Percentiles rank a stretch among this genome's conserved stretches.
phyloP scores from a whole-genome alignment of 169 alveolate genomes.

The Blepharisma undulans region DNA sequence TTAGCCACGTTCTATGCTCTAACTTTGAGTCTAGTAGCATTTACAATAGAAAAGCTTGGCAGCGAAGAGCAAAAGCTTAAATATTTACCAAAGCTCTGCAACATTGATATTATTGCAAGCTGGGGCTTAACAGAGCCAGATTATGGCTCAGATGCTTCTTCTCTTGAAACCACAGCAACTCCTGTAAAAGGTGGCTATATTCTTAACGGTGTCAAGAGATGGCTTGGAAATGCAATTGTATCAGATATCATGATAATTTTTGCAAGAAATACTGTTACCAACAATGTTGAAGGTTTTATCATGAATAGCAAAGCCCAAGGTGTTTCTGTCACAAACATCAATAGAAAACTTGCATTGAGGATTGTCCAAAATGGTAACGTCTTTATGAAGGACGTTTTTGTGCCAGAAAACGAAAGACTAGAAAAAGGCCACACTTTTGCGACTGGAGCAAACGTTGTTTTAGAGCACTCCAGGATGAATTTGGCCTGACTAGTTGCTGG shows the following conservation, averaged over 20 bases:
- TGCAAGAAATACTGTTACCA: conserved; percentile 74
- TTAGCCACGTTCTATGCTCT: conserved; percentile 52
- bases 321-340: conserved; percentile 54
- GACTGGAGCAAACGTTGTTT: conserved; percentile 67
- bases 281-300: conserved; percentile 58
- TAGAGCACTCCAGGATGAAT: conserved; percentile 72
- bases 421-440: conserved; percentile 61
- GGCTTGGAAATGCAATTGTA: conserved; percentile 85
- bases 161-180: conserved; percentile 66
- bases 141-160: conserved; percentile 84
- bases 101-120: conserved; percentile 46
- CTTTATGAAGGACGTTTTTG: conserved; percentile 70
- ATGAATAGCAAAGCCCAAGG: conserved; percentile 69
- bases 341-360: conserved; percentile 79
- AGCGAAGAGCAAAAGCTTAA: conserved; percentile 43
- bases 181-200: conserved; percentile 77
- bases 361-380: conserved; percentile 81
- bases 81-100: neutral
- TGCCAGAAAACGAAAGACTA: conserved; percentile 73
- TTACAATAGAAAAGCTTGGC: conserved; percentile 51
- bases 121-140: conserved; percentile 86
- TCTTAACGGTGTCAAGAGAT: conserved; percentile 82
- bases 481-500: conserved; percentile 83
- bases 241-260: conserved; percentile 71
- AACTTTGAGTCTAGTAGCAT: conserved; percentile 55